A percentile compares a stretch with the other conserved stretches of the same genome.
Evolutionary conservation across 169 alveolate species (phyloP).

Genomic region (Cyclospora cayetanensis): DNA sequence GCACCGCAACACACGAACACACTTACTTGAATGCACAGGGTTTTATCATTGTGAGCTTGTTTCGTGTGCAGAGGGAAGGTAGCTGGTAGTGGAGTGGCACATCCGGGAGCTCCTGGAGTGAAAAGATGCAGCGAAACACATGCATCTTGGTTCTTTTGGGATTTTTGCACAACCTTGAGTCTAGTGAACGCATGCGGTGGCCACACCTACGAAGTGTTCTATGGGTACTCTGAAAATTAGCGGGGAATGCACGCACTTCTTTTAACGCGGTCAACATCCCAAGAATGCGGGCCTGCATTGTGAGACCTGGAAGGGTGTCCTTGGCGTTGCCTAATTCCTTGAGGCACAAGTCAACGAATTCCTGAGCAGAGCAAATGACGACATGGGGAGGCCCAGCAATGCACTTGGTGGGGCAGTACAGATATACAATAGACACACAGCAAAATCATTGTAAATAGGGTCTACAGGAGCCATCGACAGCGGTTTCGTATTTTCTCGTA

Average conservation of each 20-base stretch:
- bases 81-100: slow-evolving; percentile 79
- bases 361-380: not conserved
- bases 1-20: not conserved
- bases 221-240: too few relatives aligned
- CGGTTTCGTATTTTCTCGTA: too few relatives aligned
- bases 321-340: slow-evolving; percentile 20
- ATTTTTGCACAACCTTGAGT: not conserved
- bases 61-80: slow-evolving; percentile 77
- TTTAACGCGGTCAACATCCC: slow-evolving; percentile 73
- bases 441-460: too few relatives aligned
- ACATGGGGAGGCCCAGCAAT: not conserved
- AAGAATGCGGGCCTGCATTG: slow-evolving; percentile 46
- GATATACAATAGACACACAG: too few relatives aligned
- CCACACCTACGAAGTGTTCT: not conserved
- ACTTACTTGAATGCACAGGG: slow-evolving; percentile 74
- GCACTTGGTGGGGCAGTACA: too few relatives aligned
- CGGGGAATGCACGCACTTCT: slow-evolving; percentile 71
- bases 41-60: slow-evolving; percentile 76
- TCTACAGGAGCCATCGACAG: too few relatives aligned
- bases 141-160: not conserved
- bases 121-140: not conserved
- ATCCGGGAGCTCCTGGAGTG: slow-evolving; percentile 77
- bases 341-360: slow-evolving; percentile 11
- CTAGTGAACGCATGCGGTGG: not conserved
- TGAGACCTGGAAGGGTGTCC: slow-evolving; percentile 70